These are phyloP conservation scores for Diaporthe batatas DNA, from an alignment of 2,329 filamentous ascomycete species.

Conservation along the genomic window DNA sequence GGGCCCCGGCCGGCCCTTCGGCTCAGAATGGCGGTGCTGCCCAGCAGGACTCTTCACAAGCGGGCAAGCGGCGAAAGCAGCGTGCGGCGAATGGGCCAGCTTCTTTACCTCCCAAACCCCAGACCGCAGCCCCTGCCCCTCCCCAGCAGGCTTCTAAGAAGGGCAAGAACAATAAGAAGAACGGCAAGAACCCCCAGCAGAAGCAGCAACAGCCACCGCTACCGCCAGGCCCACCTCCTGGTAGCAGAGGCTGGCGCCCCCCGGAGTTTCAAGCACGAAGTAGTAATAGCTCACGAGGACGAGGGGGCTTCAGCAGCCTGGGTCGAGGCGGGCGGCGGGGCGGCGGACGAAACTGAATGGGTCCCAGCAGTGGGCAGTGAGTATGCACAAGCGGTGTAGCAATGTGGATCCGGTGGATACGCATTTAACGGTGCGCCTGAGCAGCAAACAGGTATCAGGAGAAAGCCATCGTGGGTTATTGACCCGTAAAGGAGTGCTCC, in stretches of 20 bases:
- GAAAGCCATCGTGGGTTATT: background rate
- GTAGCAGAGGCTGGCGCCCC: constrained; percentile 8
- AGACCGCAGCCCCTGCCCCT: background rate
- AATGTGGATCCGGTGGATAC: background rate
- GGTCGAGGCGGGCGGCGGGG: constrained; percentile 35
- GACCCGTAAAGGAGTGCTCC: background rate
- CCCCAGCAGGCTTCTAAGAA: constrained; percentile 32
- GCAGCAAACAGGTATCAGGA: background rate
- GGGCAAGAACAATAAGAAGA: constrained; percentile 33
- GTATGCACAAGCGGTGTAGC: background rate
- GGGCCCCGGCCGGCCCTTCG: constrained; percentile 4
- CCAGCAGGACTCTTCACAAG: constrained; percentile 21
- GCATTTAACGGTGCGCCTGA: background rate
- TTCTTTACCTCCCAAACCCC: constrained; percentile 36
- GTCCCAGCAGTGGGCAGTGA: background rate
- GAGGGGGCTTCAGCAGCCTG: constrained; percentile 39
- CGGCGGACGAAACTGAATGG: constrained; percentile 18
- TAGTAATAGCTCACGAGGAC: constrained; percentile 24
- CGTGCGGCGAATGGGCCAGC: background rate
- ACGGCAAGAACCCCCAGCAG: constrained; percentile 24
- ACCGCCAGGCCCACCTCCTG: constrained; percentile 23
- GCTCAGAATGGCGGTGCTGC: constrained; percentile 20
- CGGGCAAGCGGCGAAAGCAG: constrained; percentile 29
- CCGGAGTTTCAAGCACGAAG: constrained; percentile 32
- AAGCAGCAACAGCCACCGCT: constrained; percentile 30